Evolutionary conservation across 2,329 filamentous ascomycete species (phyloP), one percentile per base, ranked within the genome.

Genomic region (Fonsecaea pugnacius): DNA sequence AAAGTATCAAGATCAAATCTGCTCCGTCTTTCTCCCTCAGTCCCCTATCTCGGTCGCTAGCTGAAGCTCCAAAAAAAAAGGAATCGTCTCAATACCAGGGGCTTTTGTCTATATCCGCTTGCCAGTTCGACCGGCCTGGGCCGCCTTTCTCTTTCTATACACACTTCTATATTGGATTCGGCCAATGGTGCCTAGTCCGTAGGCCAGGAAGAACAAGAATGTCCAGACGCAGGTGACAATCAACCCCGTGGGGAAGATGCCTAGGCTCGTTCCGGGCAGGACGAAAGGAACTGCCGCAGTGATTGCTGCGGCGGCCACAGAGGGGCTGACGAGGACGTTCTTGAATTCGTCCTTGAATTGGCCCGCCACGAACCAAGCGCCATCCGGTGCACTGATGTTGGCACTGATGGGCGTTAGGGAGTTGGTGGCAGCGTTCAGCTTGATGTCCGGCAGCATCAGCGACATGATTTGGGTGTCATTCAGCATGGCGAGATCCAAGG

Each of bases 331-430:
- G 27, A 72, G 65, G 30, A 62, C 64, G 8, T 59, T 62, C 33
- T 70, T 60, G 65, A 65, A 68, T 46, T 67, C 62, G 48, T 56
- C 67, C 5, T 33, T 73, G 66, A 64, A 78, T 69, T 73, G 58
- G 21, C 76, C 76, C 4, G 73, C 66, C 55, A 77, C 73, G 66
- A 78, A 78, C 40, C 73, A 77, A n/a, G 75, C 71, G 9, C 72
- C 74, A 58, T 75, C 73, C 40, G 64, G 51, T 1, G 72, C 70
- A n/a, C 73, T 72, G 16, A 78, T 65, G 27, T 72, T 69, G n/a
- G 74, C 73, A 8, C 59, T 67, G 27, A 74, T 65, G 8, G 67
- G 60, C n/a, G 61, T 66, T 27, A 60, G 69, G 24, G 40, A 62
- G 40, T 52, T 14, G 18, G 68, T 66, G 4, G 64, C 70, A 14